Conservation (phyloP, 2,329 filamentous ascomycete genomes). For the Paecilomyces sp. region DNA sequence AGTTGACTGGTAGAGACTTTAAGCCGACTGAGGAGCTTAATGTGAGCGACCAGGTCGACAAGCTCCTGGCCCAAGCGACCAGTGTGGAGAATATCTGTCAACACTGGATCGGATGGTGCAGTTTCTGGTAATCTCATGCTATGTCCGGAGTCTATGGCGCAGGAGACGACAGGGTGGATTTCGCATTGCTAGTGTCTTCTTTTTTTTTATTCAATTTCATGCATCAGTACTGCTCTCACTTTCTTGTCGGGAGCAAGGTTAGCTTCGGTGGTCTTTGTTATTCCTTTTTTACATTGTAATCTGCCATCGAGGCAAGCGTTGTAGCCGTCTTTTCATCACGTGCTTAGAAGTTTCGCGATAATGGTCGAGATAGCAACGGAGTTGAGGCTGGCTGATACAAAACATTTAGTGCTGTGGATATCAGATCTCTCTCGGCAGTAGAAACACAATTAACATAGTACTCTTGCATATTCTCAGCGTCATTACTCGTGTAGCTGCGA, state of each 20-base stretch:
- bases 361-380: not conserved
- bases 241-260: not conserved
- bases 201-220: not conserved
- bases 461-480: not conserved
- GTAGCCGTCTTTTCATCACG: not conserved
- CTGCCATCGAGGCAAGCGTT: not conserved
- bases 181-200: constrained; percentile 10
- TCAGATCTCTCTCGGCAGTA: not conserved
- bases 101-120: constrained; percentile 99
- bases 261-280: not conserved
- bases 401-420: not conserved
- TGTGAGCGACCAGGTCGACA: constrained; percentile 84
- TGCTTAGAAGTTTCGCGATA: not conserved
- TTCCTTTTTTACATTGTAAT: not conserved
- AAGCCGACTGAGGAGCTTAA: constrained; percentile 76
- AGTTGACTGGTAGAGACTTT: constrained; percentile 90
- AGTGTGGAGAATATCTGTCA: constrained; percentile 97
- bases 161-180: constrained; percentile 18
- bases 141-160: constrained; percentile 17
- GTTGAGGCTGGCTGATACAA: not conserved
- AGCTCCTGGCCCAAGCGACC: constrained; percentile 88
- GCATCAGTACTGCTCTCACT: not conserved
- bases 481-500: not conserved
- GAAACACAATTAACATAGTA: not conserved
- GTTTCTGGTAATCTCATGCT: constrained; percentile 67